phyloP scores from a whole-genome alignment of 805 yeast species.

The Saturnispora hagleri region DNA sequence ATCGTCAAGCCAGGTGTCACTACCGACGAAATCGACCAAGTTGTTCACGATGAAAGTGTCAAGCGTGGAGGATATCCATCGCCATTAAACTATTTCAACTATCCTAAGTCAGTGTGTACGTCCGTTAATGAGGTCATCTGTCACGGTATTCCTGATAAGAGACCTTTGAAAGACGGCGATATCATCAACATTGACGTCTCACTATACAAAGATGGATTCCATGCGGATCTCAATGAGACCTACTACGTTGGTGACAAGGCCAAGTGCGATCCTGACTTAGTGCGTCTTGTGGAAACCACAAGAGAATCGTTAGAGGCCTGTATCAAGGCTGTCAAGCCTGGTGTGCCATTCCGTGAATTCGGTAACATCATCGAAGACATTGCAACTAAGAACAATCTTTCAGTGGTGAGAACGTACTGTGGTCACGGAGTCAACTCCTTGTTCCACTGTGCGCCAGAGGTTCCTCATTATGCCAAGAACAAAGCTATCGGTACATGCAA shows the following conservation, averaged over 20 bases:
- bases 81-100: slow-evolving; percentile 88
- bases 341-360: slow-evolving; percentile 73
- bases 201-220: slow-evolving; percentile 77
- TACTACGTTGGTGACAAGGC: slow-evolving; percentile 93
- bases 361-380: slow-evolving; percentile 86
- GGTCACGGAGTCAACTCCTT: slow-evolving; percentile 88
- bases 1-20: slow-evolving; percentile 81
- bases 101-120: slow-evolving; percentile 87
- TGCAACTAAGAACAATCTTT: slow-evolving; percentile 67
- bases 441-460: slow-evolving; percentile 88
- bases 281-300: slow-evolving; percentile 84
- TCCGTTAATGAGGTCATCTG: slow-evolving; percentile 93
- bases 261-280: slow-evolving; percentile 66
- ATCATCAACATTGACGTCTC: slow-evolving; percentile 87
- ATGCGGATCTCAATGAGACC: slow-evolving; percentile 93
- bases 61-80: slow-evolving; percentile 91
- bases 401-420: slow-evolving; percentile 83
- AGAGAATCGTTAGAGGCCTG: slow-evolving; percentile 83
- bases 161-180: slow-evolving; percentile 85
- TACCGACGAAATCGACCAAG: slow-evolving; percentile 81
- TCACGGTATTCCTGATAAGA: slow-evolving; percentile 94
- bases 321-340: slow-evolving; percentile 82
- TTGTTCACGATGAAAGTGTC: slow-evolving; percentile 81
- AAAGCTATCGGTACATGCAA: slow-evolving; percentile 90
- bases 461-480: slow-evolving; percentile 91